Base-by-base conservation (phyloP, 1,284 basidiomycete species). In the Pisolithus thermaeus region DNA sequence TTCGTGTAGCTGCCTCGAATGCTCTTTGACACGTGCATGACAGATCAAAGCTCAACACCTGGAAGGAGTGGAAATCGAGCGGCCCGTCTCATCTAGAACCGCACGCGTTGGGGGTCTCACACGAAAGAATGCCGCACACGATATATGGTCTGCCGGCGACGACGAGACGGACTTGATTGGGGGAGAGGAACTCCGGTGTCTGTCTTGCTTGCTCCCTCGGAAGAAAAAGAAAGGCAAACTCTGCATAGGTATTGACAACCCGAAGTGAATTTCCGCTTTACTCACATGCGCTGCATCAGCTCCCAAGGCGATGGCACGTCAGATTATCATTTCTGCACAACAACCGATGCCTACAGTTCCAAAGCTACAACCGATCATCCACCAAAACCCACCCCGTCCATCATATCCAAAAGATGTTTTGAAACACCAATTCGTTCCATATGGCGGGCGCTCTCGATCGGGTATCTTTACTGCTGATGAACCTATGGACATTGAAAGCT, bases 1-100 rank as follows among this genome's bases (percentile, higher is more conserved):
- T 32, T 23, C 7, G 27, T 18, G 42, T 36, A 46, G 27, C n/a
- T 41, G 42, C 46, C 47, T 25, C 25, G 49, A 46, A 25, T 22
- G 6, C 38, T 39, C 12, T 50, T 53, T 46, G 27, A 20, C 35
- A 41, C 12, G 43, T 44, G 32, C 46, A 54, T 35, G 50, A 47
- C 59, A 89, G 87, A 65, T 90, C 36, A 84, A 85, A 64, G 65
- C 79, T 4, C 85, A 81, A 62, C 69, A 84, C 54, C 65, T 90
- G 1, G 73, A 81, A 18, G 72, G 72, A 23, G 54, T 80, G 27
- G 68, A 75, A 41, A 61, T 88, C 5, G 70, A 78, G 35, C 47
- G 65, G 0, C 71, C 76, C 1, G 61, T 72, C 0, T 69, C 74
- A 1, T 65, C 73, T 2, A 61, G 67, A 12, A 66, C 65, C 0